Evolutionary conservation across 2,329 filamentous ascomycete genomes (phyloP), one percentile per base, ranked within the genome.

Genomic region (Epichloe aotearoae): DNA sequence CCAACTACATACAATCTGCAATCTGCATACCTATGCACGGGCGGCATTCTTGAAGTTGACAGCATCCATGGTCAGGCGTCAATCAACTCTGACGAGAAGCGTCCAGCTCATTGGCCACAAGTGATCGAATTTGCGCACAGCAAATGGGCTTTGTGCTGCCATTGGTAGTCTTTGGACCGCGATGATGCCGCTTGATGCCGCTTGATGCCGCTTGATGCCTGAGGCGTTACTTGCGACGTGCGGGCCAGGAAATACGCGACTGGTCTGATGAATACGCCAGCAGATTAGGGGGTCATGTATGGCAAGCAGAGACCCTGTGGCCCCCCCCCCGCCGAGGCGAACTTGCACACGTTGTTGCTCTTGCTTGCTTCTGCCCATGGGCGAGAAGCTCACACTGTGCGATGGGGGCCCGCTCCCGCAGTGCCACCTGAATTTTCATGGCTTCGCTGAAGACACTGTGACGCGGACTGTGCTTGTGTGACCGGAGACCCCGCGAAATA

Each of bases 261-360:
- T 58, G 55, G 59, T 49, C 58, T 60, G 55, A 61, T 44, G 51
- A 55, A 43, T 62, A 61, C 60, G 58, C 58, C 37, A 17, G 49
- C 38, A n/a, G 26, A 26, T 19, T 19, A 19, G 19, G 19, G 19
- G 19, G n/a, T n/a, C n/a, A n/a, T n/a, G n/a, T n/a, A n/a, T n/a
- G n/a, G n/a, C n/a, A n/a, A n/a, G n/a, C n/a, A n/a, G n/a, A n/a
- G n/a, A n/a, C n/a, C n/a, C n/a, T n/a, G n/a, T n/a, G n/a, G n/a
- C n/a, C n/a, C n/a, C n/a, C n/a, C n/a, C n/a, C n/a, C 19, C 3
- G 19, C 3, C 3, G 19, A 19, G 19, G 19, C 19, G 19, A 19
- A 19, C 19, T 14, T 30, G 26, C 8, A 10, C 26, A 10, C 26
- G 26, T 10, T 23, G 39, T 30, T 41, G 19, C 14, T 33, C n/a